Conservation (phyloP, 2,329 filamentous ascomycete genomes). For the Amphichorda felina region DNA sequence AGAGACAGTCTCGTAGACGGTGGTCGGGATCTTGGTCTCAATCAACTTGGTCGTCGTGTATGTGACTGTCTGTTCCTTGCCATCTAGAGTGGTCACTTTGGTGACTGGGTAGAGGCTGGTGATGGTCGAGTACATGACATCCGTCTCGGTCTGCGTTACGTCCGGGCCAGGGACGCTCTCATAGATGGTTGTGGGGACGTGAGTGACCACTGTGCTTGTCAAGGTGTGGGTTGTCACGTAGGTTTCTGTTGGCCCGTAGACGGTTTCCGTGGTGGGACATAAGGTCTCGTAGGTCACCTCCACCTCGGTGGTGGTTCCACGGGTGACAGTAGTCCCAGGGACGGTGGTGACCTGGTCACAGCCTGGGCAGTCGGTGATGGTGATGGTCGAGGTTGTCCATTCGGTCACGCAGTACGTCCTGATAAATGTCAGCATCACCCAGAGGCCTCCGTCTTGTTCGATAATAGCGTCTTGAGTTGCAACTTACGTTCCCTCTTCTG, state of each 20-base stretch:
- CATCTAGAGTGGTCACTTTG: conserved; percentile 26
- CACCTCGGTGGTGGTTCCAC: conserved; percentile 15
- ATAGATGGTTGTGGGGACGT: conserved; percentile 18
- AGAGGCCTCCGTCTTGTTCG: too few species aligned
- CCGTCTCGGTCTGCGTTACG: conserved; percentile 23
- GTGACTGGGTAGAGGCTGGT: conserved; percentile 33
- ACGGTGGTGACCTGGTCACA: too few species aligned
- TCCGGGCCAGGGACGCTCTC: conserved; percentile 18
- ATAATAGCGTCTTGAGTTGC: too few species aligned
- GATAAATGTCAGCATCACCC: too few species aligned
- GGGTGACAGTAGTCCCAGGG: too few species aligned
- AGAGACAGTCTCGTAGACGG: conserved; percentile 19
- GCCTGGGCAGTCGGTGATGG: too few species aligned
- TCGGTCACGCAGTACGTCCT: too few species aligned
- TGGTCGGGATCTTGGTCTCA: conserved; percentile 15
- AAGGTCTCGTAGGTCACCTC: conserved; percentile 7
- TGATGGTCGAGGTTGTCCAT: too few species aligned
- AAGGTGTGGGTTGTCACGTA: conserved; percentile 12
- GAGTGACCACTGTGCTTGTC: conserved; percentile 16
- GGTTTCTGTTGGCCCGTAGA: conserved; percentile 21
- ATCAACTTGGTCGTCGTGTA: conserved; percentile 14
- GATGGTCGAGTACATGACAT: conserved; percentile 27
- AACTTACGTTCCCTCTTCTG: too few species aligned
- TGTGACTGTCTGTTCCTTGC: conserved; percentile 11
- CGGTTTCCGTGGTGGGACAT: conserved; percentile 18